These are phyloP conservation scores for Fusarium decemcellulare DNA, from an alignment of 2,329 filamentous ascomycete species.

Conservation along the genomic window DNA sequence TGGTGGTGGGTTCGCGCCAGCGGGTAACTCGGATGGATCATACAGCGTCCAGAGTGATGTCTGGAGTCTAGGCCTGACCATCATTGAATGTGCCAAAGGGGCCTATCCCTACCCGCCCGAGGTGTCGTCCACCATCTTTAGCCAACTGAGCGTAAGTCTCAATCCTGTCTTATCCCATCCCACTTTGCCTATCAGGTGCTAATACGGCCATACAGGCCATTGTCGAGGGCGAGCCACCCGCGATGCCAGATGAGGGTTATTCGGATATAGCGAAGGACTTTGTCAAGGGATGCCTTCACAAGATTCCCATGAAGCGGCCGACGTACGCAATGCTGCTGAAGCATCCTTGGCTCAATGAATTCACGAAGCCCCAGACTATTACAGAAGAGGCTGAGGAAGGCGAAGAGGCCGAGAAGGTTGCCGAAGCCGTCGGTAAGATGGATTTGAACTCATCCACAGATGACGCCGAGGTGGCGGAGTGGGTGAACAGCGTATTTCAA, in stretches of 20 bases:
- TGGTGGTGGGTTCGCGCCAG: conserved; percentile 82
- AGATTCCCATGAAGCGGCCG: conserved; percentile 92
- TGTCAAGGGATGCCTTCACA: conserved; percentile 91
- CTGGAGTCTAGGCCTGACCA: conserved; percentile 93
- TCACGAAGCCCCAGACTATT: conserved; percentile 84
- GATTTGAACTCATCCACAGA: conserved; percentile 61
- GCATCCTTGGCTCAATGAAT: conserved; percentile 86
- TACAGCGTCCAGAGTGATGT: conserved; percentile 99
- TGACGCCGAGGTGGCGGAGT: conserved; percentile 87
- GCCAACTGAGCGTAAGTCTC: conserved; percentile 89
- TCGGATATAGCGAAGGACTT: conserved; percentile 88
- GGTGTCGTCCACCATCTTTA: conserved; percentile 98
- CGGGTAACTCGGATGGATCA: conserved; percentile 81
- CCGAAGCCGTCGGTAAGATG: conserved; percentile 61
- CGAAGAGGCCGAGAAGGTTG: conserved; percentile 61
- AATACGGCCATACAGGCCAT: conserved; percentile 77
- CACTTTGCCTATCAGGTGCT: conserved; percentile 3
- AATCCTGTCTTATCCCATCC: neutral
- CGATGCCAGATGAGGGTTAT: conserved; percentile 83
- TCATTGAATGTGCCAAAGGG: conserved; percentile 96
- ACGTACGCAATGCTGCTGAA: conserved; percentile 91
- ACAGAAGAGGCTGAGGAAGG: conserved; percentile 78
- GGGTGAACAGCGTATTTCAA: conserved; percentile 83
- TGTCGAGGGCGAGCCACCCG: conserved; percentile 95
- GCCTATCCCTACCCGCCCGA: conserved; percentile 97